These are phyloP conservation scores for Rhytidiadelphus loreus DNA, from an alignment of 225 moss, liverwort and hornwort genomes.

Conservation along the genomic window DNA sequence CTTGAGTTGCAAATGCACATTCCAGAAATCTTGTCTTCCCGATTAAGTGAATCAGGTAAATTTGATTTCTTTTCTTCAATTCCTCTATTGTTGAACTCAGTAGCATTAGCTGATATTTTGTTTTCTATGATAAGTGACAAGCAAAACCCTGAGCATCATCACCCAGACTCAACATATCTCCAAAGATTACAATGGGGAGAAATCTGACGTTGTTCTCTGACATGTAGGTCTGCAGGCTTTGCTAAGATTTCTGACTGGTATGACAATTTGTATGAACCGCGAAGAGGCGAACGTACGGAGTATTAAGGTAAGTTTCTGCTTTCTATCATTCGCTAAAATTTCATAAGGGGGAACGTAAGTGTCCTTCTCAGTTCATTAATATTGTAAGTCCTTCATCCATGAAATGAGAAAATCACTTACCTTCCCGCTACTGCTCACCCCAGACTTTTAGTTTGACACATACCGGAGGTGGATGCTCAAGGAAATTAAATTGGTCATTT, in stretches of 20 bases:
- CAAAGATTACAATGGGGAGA: not conserved
- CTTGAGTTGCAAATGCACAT: conserved; percentile 78
- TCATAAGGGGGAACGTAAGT: not conserved
- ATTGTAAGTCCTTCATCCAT: not conserved
- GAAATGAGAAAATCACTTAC: not conserved
- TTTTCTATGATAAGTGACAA: not conserved
- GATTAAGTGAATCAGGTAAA: conserved; percentile 79
- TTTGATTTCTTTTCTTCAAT: not conserved
- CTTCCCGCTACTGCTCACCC: not conserved
- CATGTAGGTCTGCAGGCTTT: conserved; percentile 76
- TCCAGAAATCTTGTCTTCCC: conserved; percentile 77
- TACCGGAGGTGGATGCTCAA: not conserved
- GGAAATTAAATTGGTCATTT: not conserved
- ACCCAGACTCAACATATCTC: not conserved
- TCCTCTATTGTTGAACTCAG: not conserved
- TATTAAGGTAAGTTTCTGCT: conserved; percentile 39
- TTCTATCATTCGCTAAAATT: not conserved
- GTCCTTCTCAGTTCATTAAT: not conserved
- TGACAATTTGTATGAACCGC: conserved; percentile 67
- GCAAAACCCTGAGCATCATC: not conserved
- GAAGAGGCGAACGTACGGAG: conserved; percentile 71
- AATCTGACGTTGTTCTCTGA: not conserved
- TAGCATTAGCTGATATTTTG: not conserved
- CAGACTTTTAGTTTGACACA: not conserved
- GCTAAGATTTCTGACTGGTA: conserved; percentile 75